A percentile compares a stretch with the other conserved stretches of the same genome.
These are phyloP conservation scores for Cicer bijugum DNA, from an alignment of 306 rosid genomes.

Conservation along the genomic window DNA sequence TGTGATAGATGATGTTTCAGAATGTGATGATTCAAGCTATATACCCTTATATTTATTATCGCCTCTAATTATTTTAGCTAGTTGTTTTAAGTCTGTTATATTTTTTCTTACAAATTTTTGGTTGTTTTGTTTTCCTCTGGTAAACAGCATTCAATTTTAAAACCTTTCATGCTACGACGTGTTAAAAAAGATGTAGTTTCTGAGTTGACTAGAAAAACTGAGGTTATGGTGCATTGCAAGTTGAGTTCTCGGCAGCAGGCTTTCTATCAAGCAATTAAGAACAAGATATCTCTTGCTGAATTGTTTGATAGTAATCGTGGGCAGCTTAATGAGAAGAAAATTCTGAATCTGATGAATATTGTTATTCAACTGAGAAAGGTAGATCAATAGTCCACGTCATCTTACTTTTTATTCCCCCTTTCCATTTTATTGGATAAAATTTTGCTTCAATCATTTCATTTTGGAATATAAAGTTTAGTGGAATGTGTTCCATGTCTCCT, in stretches of 20 bases:
- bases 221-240: conserved; percentile 94
- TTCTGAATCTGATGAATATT: conserved; percentile 89
- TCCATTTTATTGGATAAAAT: not conserved
- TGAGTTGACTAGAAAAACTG: conserved; percentile 88
- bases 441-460: conserved; percentile 1
- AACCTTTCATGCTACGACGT: conserved; percentile 98
- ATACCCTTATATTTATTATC: conserved; percentile 1
- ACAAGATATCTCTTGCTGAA: conserved; percentile 96
- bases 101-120: conserved; percentile 27
- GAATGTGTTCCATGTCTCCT: not conserved
- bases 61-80: not conserved
- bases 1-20: conserved; percentile 22
- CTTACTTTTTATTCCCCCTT: conserved; percentile 11
- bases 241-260: conserved; percentile 98
- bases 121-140: conserved; percentile 40
- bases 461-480: not conserved
- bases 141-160: conserved; percentile 88
- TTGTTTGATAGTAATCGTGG: conserved; percentile 90
- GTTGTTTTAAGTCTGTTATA: not conserved
- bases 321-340: conserved; percentile 87
- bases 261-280: conserved; percentile 96
- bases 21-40: not conserved
- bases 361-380: conserved; percentile 98
- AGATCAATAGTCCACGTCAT: conserved; percentile 29
- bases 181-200: conserved; percentile 93